phyloP scores from a whole-genome alignment of 331 rosid species.

The Malus hybrid region DNA sequence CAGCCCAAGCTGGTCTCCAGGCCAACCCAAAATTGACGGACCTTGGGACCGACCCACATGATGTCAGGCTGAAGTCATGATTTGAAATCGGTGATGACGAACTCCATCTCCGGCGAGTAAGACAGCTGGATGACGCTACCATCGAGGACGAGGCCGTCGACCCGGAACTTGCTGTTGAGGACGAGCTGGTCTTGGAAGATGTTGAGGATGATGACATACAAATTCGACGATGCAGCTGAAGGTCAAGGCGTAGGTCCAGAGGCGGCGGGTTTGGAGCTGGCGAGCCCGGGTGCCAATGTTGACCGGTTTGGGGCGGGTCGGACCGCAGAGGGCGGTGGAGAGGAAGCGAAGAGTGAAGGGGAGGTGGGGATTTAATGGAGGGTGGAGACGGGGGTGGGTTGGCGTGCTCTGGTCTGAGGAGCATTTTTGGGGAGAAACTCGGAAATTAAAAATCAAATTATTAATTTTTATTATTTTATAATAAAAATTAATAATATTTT shows the following conservation, averaged over 20 bases:
- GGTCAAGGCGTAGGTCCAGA: constrained; percentile 71
- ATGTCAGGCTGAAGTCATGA: too few species aligned
- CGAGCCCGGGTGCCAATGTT: constrained; percentile 90
- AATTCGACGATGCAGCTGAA: constrained; percentile 70
- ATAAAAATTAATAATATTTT: too few species aligned
- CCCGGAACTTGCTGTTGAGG: constrained; percentile 70
- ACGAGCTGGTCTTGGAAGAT: constrained; percentile 67
- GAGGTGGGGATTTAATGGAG: neutral
- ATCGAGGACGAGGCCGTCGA: constrained; percentile 85
- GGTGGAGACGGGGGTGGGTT: too few species aligned
- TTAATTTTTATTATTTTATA: too few species aligned
- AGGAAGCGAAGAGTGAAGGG: constrained; percentile 40
- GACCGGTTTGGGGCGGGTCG: constrained; percentile 35
- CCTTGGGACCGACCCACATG: too few species aligned
- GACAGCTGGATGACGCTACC: constrained; percentile 56
- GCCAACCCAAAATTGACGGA: too few species aligned
- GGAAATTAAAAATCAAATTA: too few species aligned
- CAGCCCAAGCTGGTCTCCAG: too few species aligned
- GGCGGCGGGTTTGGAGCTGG: constrained; percentile 77
- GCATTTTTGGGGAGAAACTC: too few species aligned
- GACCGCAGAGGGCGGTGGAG: constrained; percentile 53
- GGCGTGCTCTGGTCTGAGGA: too few species aligned
- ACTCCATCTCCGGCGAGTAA: constrained; percentile 48
- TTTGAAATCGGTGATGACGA: constrained; percentile 67
- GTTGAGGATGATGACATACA: constrained; percentile 63